Percentiles rank a stretch among this genome's conserved stretches.
Evolutionary conservation across 331 rosid species (phyloP).

Genomic region (Phaseolus coccineus): DNA sequence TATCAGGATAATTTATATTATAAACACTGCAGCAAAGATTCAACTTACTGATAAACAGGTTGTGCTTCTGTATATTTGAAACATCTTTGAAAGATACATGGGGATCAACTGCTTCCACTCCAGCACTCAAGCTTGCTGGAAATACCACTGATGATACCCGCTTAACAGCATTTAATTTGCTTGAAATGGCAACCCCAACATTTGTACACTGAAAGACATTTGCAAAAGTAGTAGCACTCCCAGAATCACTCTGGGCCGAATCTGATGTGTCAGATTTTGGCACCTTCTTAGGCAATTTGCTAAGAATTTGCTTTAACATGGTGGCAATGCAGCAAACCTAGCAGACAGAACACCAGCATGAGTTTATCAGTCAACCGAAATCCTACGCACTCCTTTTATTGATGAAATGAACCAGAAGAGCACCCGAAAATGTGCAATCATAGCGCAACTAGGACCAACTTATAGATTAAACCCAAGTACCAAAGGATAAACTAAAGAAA

Average conservation of each 20-base stretch:
- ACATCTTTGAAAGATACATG: conserved; percentile 4
- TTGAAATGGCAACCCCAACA: conserved; percentile 10
- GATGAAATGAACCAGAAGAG: neutral
- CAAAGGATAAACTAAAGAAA: neutral
- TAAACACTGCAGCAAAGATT: conserved; percentile 9
- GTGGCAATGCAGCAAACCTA: neutral
- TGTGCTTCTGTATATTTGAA: conserved; percentile 18
- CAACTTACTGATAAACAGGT: conserved; percentile 29
- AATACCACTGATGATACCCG: conserved; percentile 11
- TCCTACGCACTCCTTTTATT: neutral
- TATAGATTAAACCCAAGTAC: neutral
- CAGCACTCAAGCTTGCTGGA: conserved; percentile 20
- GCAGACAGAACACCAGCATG: neutral
- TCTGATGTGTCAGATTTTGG: conserved; percentile 1
- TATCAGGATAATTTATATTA: neutral
- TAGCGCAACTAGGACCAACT: neutral
- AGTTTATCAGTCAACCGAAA: neutral
- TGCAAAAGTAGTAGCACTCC: neutral
- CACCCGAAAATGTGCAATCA: neutral
- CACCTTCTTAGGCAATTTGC: conserved; percentile 16
- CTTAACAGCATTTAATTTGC: conserved; percentile 16
- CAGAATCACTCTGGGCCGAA: conserved; percentile 1
- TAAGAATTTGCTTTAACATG: conserved; percentile 31
- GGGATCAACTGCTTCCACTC: conserved; percentile 21
- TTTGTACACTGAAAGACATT: conserved; percentile 13